Base-by-base conservation (phyloP, 1,139 yeast species). In the Yamadazyma diddensiae region DNA sequence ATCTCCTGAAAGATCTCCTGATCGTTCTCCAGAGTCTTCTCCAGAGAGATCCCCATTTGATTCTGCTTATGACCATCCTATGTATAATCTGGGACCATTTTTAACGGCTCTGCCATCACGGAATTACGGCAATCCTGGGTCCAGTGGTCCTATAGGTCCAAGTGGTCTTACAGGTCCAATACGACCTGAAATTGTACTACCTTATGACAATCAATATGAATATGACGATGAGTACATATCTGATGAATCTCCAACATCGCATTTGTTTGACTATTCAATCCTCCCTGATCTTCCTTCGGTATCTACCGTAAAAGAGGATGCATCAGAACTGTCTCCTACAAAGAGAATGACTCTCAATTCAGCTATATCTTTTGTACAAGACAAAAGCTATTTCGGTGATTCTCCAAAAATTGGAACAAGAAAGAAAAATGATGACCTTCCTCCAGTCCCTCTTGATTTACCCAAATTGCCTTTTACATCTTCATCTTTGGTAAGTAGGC, bases 381-480 rank as follows among this genome's bases (percentile, higher is more conserved):
- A 43, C 14, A 24, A 30, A 4, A 30, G 31, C 4, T 42, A 42
- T 21, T 33, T 36, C 11, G 43, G 43, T 8, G 33, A 24, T 7
- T 15, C 34, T 10, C 31, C 39, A 5, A 34, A 37, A 8, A 17
- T 37, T 6, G 38, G 43, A 11, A 41, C 34, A 6, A 37, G 37
- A 19, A 43, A 46, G 30, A 51, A 47, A 31, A 46, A 53, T 30
- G 55, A 47, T 21, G 57, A 45, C 3, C 50, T 76, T 14, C 81
- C 81, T 0, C 70, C 73, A 0, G 65, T 71, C 4, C 82, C 83
- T 1, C 45, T 65, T 17, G 77, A 73, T 21, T 57, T 77, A 11
- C 85, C 85, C 0, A 65, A 70, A 28, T 59, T 79, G 10, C 83
- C 82, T 3, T 79, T 79, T 40, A 54, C 74, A 6, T 68, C 82